Base-by-base conservation (phyloP, 2,329 filamentous ascomycete genomes). In the Coleophoma crateriformis region DNA sequence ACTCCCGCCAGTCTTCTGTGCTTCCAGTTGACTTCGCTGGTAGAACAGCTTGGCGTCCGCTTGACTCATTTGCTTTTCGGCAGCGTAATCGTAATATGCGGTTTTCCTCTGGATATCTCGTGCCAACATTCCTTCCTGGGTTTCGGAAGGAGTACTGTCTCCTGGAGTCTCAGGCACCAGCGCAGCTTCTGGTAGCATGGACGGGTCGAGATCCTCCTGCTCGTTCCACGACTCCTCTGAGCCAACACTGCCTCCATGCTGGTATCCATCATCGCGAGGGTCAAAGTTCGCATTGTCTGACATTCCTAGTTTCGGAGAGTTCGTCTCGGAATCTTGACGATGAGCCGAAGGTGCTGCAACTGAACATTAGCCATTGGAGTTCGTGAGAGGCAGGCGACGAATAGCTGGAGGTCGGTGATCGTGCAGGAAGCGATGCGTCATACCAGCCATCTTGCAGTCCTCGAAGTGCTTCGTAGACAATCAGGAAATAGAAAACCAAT, bases 41-140 rank as follows among this genome's bases (percentile, higher is more conserved):
- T 96, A 99, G 72, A 97, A 95, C 54, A 96, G 79, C 69, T 96
- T 97, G 52, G 92, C 89, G 66, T 99, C 94, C 22, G 88, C 85
- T 67, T 96, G 90, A 63, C 87, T 95, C 83, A 96, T 87, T 63
- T 92, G 88, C 62, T 94, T 95, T 69, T 99, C 94, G 47, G 89
- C 88, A 47, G 92, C 86, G 62, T 92, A 90, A 68, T 96, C 91
- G 71, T 95, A 96, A 65, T 90, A 95, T 17, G 91, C 88, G 8
- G 90, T 96, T 65, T 85, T 85, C 53, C 77, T 77, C 33, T 80
- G 81, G 47, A 81, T 64, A 62, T 85, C 82, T 53, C 82, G 73
- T 19, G 73, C 72, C 10, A 85, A 71, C 74, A 85, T 80, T 48
- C 80, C 81, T 35, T 61, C 58, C 20, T 57, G 46, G 14, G 42